A percentile compares a stretch with the other conserved stretches of the same genome.
These are phyloP conservation scores for Linum lewisii DNA, from an alignment of 345 rosid species.

Conservation along the genomic window DNA sequence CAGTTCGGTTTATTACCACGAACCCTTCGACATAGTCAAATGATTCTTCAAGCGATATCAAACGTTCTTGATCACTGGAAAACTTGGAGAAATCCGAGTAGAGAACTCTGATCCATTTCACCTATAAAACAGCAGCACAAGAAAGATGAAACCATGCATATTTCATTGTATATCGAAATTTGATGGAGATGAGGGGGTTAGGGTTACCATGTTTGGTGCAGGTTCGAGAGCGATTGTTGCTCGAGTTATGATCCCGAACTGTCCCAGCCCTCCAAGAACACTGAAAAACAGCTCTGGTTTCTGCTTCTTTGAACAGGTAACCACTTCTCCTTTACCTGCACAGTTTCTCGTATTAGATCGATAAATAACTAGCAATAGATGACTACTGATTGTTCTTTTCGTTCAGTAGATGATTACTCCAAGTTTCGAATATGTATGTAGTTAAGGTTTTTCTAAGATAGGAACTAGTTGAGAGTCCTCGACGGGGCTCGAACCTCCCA, in stretches of 20 bases:
- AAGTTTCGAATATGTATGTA: no score
- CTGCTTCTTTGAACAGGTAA: slow-evolving; percentile 65
- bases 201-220: slow-evolving; percentile 55
- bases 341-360: no score
- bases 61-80: slow-evolving; percentile 70
- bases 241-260: slow-evolving; percentile 84
- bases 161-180: not conserved
- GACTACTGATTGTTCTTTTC: no score
- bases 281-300: slow-evolving; percentile 77
- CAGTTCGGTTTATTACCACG: slow-evolving; percentile 66
- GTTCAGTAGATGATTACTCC: no score
- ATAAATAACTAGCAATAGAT: no score
- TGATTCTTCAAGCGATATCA: slow-evolving; percentile 45
- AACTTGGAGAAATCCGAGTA: slow-evolving; percentile 76
- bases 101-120: slow-evolving; percentile 82
- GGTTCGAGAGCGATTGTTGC: slow-evolving; percentile 70
- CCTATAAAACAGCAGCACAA: slow-evolving; percentile 34
- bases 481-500: no score
- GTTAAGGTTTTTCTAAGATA: no score
- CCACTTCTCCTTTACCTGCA: slow-evolving; percentile 83
- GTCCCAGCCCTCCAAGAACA: slow-evolving; percentile 96
- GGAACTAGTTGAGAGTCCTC: no score
- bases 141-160: not conserved
- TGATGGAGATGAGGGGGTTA: not conserved
- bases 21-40: slow-evolving; percentile 94